Base-by-base conservation (phyloP, 768 basidiomycete genomes). In the Suillus hirtellus region DNA sequence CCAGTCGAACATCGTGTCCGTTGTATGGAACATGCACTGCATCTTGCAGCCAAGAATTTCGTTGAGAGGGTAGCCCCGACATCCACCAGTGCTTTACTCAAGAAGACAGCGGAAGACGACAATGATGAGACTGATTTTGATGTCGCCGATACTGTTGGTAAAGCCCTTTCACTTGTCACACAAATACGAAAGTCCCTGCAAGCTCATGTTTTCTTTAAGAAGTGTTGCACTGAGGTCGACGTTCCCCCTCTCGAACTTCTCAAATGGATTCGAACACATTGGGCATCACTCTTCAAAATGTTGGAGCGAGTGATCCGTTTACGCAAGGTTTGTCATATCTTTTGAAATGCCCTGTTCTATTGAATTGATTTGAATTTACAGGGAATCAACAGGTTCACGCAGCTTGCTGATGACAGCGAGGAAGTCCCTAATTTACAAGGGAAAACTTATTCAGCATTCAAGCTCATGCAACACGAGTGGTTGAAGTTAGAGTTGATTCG, bases 11-110 rank as follows among this genome's bases (percentile, higher is more conserved):
- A 50, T 50, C 8, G 3, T 27, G 49, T 42, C 52, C 73, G 72
- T 46, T 77, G 76, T 66, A 77, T 77, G 69, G 76, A 77, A 60
- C 76, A 77, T 55, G 64, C 66, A 0, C 54, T 77, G 17, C 66
- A 77, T 62, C 72, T 77, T 31, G 68, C 64, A 12, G 73, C 72
- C 1, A 66, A 68, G 15, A 67, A 70, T 27, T 76, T 77, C 54
- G 63, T 76, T 27, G 62, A 73, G 44, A 63, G 66, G 5, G 63
- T 77, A 1, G 65, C 67, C 24, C 72, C 65, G 1, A 43, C 65
- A 31, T 49, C 35, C 15, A 46, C 64, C 59, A 50, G 17, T 3
- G 66, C 59, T 19, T 17, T 67, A 17, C 56, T 46, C n/a, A 46
- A 60, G 15, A 42, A 59, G 47, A 21, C 62, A 31, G 53, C 50